Evolutionary conservation across 2,329 filamentous ascomycete genomes (phyloP).

Genomic region (Dothiorella sarmentorum): DNA sequence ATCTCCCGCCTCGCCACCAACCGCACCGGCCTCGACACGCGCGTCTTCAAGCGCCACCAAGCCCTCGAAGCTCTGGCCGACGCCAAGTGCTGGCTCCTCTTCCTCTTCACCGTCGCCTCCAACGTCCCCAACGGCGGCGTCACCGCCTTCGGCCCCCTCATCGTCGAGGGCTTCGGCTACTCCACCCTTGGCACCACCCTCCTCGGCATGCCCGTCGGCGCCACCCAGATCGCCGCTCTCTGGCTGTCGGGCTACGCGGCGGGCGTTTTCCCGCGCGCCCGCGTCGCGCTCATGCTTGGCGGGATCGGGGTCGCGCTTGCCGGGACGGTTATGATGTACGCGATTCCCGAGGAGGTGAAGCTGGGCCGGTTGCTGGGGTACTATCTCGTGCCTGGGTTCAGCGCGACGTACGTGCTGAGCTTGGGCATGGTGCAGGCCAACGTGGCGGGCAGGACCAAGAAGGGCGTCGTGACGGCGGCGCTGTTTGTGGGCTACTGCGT

Average conservation of each 20-base stretch:
- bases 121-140: constrained; percentile 19
- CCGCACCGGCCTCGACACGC: constrained; percentile 47
- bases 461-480: constrained; percentile 23
- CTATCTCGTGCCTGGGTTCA: constrained; percentile 10
- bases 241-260: not conserved
- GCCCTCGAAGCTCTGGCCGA: constrained; percentile 59
- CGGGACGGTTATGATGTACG: constrained; percentile 15
- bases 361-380: not conserved
- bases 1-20: constrained; percentile 59
- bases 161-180: constrained; percentile 20
- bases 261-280: not conserved
- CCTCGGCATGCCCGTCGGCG: constrained; percentile 22
- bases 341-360: not conserved
- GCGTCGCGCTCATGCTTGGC: not conserved
- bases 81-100: constrained; percentile 50
- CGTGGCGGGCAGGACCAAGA: constrained; percentile 30
- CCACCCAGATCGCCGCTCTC: constrained; percentile 19
- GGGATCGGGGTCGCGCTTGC: not conserved
- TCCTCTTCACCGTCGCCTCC: not conserved
- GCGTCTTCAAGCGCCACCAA: constrained; percentile 51
- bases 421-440: constrained; percentile 23
- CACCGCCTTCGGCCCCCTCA: constrained; percentile 20
- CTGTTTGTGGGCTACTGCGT: constrained; percentile 15
- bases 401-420: constrained; percentile 1
- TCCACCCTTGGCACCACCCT: not conserved